Percentiles rank a stretch among this genome's conserved stretches.
These are phyloP conservation scores for Besnoitia besnoiti DNA, from an alignment of 169 alveolate species.

Conservation along the genomic window DNA sequence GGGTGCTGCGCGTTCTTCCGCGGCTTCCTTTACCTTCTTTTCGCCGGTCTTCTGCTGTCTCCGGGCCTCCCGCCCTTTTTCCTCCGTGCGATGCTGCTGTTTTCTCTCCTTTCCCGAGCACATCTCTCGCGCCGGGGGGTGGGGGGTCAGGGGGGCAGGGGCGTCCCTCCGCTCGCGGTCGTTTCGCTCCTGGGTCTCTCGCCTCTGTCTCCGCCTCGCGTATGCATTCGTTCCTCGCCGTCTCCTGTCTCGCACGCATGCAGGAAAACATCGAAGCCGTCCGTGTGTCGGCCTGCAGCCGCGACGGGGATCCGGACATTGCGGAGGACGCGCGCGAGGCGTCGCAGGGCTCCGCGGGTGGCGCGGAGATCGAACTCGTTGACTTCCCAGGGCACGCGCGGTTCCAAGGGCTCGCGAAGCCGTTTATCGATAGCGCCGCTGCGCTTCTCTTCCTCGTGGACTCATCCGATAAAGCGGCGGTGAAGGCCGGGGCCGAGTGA, in stretches of 20 bases:
- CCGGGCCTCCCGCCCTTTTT: no score
- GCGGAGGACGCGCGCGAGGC: background rate
- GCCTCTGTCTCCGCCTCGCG: background rate
- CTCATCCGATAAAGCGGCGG: constrained; percentile 45
- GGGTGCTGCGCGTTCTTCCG: no score
- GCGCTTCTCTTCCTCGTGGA: constrained; percentile 50
- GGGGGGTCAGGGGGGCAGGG: no score
- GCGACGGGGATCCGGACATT: background rate
- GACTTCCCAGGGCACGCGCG: constrained; percentile 34
- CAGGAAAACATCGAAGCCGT: constrained; percentile 21
- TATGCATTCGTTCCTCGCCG: background rate
- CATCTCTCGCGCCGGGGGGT: no score
- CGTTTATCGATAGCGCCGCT: constrained; percentile 1
- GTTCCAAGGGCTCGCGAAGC: background rate
- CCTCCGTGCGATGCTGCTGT: no score
- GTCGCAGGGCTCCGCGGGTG: background rate
- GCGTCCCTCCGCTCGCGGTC: no score
- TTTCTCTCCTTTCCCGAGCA: no score
- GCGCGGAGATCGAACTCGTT: background rate
- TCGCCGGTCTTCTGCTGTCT: no score
- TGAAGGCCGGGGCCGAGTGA: constrained; percentile 58
- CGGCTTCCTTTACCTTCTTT: no score
- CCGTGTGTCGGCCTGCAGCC: background rate
- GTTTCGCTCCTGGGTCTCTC: background rate
- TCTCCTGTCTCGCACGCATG: background rate